Percentiles rank a stretch among this genome's conserved stretches.
Evolutionary conservation across 805 yeast species (phyloP).

Genomic region (Kuraishia capsulata): DNA sequence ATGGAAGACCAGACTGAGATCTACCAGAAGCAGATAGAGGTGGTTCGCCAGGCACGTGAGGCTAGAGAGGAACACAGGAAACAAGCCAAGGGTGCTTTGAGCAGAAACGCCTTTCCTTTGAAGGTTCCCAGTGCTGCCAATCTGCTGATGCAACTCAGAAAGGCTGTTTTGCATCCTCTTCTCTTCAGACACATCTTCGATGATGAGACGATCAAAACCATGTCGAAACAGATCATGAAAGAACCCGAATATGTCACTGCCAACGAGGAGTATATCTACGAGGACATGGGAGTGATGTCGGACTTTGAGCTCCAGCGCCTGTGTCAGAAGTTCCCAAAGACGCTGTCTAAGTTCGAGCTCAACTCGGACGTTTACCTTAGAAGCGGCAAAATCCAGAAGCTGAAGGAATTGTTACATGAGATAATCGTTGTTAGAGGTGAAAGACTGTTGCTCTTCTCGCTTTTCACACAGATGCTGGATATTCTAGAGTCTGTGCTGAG

Average conservation of each 20-base stretch:
- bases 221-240: slow-evolving; percentile 73
- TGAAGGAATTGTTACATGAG: slow-evolving; percentile 47
- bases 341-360: slow-evolving; percentile 45
- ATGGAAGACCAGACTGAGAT: slow-evolving; percentile 42
- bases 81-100: slow-evolving; percentile 1
- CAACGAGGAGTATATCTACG: slow-evolving; percentile 65
- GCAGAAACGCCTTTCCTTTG: not conserved
- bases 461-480: slow-evolving; percentile 88
- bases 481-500: slow-evolving; percentile 72
- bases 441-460: slow-evolving; percentile 76
- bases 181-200: slow-evolving; percentile 61
- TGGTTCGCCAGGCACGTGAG: slow-evolving; percentile 27
- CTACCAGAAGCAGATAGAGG: slow-evolving; percentile 50
- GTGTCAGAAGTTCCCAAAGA: slow-evolving; percentile 64
- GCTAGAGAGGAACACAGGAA: slow-evolving; percentile 35
- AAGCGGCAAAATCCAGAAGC: slow-evolving; percentile 65
- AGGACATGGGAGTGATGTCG: slow-evolving; percentile 93
- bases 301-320: slow-evolving; percentile 79
- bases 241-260: slow-evolving; percentile 77
- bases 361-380: slow-evolving; percentile 41
- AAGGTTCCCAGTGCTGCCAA: slow-evolving; percentile 44
- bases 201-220: slow-evolving; percentile 44
- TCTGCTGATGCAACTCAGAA: slow-evolving; percentile 79
- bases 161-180: slow-evolving; percentile 89
- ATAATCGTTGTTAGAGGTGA: slow-evolving; percentile 49